phyloP scores from a whole-genome alignment of 768 basidiomycete genomes.

The Fibroporia radiculosa region DNA sequence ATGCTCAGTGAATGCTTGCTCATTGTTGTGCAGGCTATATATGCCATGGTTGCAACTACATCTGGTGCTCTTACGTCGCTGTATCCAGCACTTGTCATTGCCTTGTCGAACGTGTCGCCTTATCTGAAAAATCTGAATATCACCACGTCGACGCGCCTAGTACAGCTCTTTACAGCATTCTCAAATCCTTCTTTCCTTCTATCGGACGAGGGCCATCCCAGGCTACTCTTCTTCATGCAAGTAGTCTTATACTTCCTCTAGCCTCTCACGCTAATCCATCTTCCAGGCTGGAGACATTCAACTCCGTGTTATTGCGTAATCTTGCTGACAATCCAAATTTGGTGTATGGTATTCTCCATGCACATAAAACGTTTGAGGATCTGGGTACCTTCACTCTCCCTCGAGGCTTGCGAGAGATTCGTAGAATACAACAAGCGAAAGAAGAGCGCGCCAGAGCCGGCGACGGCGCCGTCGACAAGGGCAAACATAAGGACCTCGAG shows the following conservation, averaged over 20 bases:
- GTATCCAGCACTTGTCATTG: constrained; percentile 89
- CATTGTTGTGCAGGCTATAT: constrained; percentile 63
- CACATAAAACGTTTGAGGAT: constrained; percentile 82
- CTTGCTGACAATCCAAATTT: constrained; percentile 82
- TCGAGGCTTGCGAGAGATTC: constrained; percentile 79
- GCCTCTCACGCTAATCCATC: neutral
- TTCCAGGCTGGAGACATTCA: constrained; percentile 83
- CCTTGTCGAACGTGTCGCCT: constrained; percentile 83
- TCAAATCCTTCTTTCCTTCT: constrained; percentile 84
- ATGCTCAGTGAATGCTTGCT: constrained; percentile 4
- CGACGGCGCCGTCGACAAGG: constrained; percentile 24
- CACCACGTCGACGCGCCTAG: constrained; percentile 71
- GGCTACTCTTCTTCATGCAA: constrained; percentile 87
- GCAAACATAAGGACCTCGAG: constrained; percentile 33
- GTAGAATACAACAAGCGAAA: constrained; percentile 61
- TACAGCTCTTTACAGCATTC: constrained; percentile 89
- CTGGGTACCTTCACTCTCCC: constrained; percentile 88
- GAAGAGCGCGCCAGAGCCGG: constrained; percentile 48
- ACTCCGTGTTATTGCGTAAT: constrained; percentile 71
- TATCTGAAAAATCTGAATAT: constrained; percentile 77
- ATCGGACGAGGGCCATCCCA: constrained; percentile 91
- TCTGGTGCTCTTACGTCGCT: constrained; percentile 74
- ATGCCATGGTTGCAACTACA: constrained; percentile 84
- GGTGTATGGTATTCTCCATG: constrained; percentile 76
- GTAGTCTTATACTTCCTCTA: constrained; percentile 19